Evolutionary conservation across 805 yeast species (phyloP).

Genomic region (Yamadazyma laniorum): DNA sequence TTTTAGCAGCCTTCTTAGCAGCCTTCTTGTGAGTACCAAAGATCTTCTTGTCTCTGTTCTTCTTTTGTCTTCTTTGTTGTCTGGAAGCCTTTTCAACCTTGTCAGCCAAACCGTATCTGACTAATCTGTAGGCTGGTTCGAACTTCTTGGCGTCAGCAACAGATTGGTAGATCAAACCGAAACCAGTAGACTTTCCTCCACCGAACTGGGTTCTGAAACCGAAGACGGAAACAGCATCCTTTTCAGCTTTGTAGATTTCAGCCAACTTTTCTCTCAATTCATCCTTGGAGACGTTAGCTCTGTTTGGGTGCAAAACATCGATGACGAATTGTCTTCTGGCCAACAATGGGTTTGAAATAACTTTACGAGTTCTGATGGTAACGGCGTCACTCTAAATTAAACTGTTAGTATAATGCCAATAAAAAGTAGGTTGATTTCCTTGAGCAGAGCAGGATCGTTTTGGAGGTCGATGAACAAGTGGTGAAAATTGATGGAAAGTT

Average conservation of each 20-base stretch:
- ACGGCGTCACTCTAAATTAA: conserved; percentile 91
- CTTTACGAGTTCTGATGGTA: conserved; percentile 99
- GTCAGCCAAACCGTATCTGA: conserved; percentile 96
- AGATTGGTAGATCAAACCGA: conserved; percentile 98
- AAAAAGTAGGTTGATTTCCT: too few species aligned
- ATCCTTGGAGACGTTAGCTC: conserved; percentile 98
- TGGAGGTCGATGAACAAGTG: too few species aligned
- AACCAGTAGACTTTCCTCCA: conserved; percentile 99
- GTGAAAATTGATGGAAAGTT: too few species aligned
- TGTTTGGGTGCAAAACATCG: conserved; percentile 99
- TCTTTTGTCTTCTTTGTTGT: conserved; percentile 99
- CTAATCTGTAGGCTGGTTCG: conserved; percentile 99
- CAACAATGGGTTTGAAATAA: conserved; percentile 97
- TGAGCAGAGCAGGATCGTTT: too few species aligned
- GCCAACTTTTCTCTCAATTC: conserved; percentile 95
- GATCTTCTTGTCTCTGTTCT: conserved; percentile 99
- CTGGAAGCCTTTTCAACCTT: conserved; percentile 97
- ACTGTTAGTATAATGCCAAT: conserved; percentile 17
- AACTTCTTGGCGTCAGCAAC: conserved; percentile 96
- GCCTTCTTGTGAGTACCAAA: conserved; percentile 96
- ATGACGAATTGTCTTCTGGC: conserved; percentile 99
- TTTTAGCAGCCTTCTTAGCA: conserved; percentile 89
- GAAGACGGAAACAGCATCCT: conserved; percentile 94
- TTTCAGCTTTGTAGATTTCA: conserved; percentile 84
- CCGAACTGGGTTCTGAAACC: conserved; percentile 99